phyloP scores from a whole-genome alignment of 768 basidiomycete species.

The Tricholoma furcatifolium region DNA sequence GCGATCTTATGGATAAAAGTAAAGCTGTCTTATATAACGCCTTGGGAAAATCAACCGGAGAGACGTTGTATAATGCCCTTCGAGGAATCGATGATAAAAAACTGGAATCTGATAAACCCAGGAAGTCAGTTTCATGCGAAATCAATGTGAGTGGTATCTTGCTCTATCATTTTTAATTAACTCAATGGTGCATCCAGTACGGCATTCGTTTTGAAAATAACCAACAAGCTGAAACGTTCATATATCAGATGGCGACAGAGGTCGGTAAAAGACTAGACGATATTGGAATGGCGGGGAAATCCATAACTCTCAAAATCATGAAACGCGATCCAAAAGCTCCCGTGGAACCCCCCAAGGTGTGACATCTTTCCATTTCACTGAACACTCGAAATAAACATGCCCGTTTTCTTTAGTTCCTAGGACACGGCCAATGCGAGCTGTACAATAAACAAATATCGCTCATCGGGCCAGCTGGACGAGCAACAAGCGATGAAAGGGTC shows the following conservation, averaged over 20 bases:
- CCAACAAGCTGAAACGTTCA: constrained; percentile 78
- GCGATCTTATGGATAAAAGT: constrained; percentile 63
- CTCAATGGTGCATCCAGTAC: constrained; percentile 52
- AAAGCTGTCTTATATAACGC: constrained; percentile 66
- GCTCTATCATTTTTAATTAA: neutral
- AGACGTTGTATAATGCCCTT: constrained; percentile 80
- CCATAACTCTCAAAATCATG: constrained; percentile 86
- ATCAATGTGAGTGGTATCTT: constrained; percentile 70
- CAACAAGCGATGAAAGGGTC: constrained; percentile 69
- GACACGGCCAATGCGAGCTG: constrained; percentile 82
- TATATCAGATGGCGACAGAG: constrained; percentile 75
- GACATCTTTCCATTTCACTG: constrained; percentile 7
- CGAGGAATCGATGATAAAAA: constrained; percentile 81
- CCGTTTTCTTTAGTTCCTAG: constrained; percentile 64
- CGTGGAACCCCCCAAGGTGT: constrained; percentile 86
- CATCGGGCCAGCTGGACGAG: constrained; percentile 54
- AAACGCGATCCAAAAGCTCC: constrained; percentile 84
- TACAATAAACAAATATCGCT: constrained; percentile 76
- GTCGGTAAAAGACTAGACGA: constrained; percentile 70
- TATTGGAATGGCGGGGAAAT: constrained; percentile 67
- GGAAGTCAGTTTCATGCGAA: constrained; percentile 92
- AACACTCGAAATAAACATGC: neutral
- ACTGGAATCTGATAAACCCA: constrained; percentile 79
- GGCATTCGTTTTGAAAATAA: constrained; percentile 89
- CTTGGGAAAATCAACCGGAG: constrained; percentile 79